Evolutionary conservation across 2,329 filamentous ascomycete genomes (phyloP).

Genomic region (Simplicillium aogashimaense): DNA sequence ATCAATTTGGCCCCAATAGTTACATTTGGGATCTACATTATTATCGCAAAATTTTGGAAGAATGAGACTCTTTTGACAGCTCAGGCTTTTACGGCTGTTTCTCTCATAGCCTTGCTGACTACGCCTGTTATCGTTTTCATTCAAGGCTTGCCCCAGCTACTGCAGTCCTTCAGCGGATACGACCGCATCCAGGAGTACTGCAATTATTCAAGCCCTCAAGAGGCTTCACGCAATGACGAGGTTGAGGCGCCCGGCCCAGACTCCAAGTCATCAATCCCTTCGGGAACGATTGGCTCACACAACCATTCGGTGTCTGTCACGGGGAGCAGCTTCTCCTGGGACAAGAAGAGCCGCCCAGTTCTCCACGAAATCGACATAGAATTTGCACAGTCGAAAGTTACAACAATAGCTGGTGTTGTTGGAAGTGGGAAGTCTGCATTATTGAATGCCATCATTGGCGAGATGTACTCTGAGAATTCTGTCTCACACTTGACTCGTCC

Average conservation of each 20-base stretch:
- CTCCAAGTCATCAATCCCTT: too few species aligned
- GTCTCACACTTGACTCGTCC: neutral
- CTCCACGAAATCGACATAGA: neutral
- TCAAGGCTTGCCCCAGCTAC: conserved; percentile 10
- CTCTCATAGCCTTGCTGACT: conserved; percentile 1
- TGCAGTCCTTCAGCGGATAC: conserved; percentile 11
- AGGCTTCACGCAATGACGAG: too few species aligned
- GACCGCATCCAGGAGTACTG: conserved; percentile 14
- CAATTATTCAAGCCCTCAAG: too few species aligned
- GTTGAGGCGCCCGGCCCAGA: too few species aligned
- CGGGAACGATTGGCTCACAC: too few species aligned
- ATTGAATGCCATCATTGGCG: conserved; percentile 3
- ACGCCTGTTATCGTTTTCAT: conserved; percentile 12
- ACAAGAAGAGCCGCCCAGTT: neutral
- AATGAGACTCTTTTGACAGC: conserved; percentile 11
- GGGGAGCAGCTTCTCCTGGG: conserved; percentile 4
- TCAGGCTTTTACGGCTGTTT: conserved; percentile 3
- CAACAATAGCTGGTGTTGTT: conserved; percentile 5
- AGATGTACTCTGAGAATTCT: neutral
- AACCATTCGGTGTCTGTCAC: neutral
- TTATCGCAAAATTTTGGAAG: conserved; percentile 15
- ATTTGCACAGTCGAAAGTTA: neutral
- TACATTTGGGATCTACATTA: conserved; percentile 15
- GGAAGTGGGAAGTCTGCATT: conserved; percentile 7
- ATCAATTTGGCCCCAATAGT: conserved; percentile 13